These are phyloP conservation scores for Graphilbum fragrans DNA, from an alignment of 2,329 filamentous ascomycete species.

Conservation along the genomic window DNA sequence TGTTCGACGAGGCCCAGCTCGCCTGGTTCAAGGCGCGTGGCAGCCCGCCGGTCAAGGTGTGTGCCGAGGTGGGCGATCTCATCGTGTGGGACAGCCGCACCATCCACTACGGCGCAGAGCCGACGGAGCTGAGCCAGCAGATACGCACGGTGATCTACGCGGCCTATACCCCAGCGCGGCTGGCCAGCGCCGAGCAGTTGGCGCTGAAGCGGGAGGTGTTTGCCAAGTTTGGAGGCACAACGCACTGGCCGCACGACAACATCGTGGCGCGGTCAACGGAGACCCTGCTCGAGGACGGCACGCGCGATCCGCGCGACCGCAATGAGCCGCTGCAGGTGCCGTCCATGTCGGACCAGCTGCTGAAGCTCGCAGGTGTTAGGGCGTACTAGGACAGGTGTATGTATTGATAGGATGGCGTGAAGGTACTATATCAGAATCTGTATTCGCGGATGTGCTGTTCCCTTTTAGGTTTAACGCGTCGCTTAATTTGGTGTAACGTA, in stretches of 20 bases:
- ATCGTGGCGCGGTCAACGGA: not conserved
- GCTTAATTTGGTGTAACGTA: too few species aligned
- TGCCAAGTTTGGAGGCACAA: constrained; percentile 15
- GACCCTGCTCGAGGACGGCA: not conserved
- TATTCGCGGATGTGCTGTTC: too few species aligned
- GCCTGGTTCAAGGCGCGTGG: constrained; percentile 1
- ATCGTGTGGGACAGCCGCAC: constrained; percentile 24
- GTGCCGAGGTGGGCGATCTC: constrained; percentile 6
- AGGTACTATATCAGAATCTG: too few species aligned
- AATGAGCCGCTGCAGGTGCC: constrained; percentile 23
- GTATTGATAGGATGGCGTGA: too few species aligned
- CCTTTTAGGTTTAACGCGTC: too few species aligned
- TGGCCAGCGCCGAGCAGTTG: constrained; percentile 16
- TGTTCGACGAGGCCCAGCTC: not conserved
- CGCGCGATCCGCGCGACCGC: constrained; percentile 1
- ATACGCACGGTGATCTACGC: constrained; percentile 21
- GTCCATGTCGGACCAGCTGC: constrained; percentile 17
- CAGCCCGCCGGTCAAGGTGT: constrained; percentile 5
- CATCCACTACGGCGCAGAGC: constrained; percentile 20
- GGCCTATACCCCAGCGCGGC: constrained; percentile 19
- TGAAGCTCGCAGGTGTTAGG: constrained; percentile 21
- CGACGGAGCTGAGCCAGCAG: constrained; percentile 13
- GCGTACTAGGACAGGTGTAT: too few species aligned
- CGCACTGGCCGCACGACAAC: constrained; percentile 14
- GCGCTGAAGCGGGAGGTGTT: constrained; percentile 16